Percentiles rank a stretch among this genome's conserved stretches.
These are phyloP conservation scores for Hagleromyces aurorensis DNA, from an alignment of 805 yeast genomes.

Conservation along the genomic window DNA sequence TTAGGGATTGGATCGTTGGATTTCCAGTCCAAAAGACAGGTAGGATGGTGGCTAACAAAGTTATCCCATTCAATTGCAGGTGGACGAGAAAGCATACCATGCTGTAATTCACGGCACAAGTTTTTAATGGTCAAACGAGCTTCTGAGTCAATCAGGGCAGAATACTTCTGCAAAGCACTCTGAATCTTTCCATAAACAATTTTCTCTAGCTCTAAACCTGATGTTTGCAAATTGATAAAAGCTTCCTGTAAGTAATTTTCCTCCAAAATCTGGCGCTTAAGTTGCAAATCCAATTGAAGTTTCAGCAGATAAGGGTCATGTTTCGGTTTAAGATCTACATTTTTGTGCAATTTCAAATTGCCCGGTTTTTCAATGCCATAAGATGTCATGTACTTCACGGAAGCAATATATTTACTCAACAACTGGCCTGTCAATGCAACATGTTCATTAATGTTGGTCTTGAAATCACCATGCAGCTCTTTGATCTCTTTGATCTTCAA, in stretches of 20 bases:
- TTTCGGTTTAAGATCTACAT: constrained; percentile 29
- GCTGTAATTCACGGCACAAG: constrained; percentile 35
- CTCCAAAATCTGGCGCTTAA: constrained; percentile 51
- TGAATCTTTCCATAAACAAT: constrained; percentile 58
- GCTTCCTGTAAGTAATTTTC: constrained; percentile 63
- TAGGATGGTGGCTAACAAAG: constrained; percentile 41
- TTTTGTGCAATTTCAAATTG: constrained; percentile 13
- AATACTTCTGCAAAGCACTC: constrained; percentile 44
- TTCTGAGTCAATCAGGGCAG: constrained; percentile 45
- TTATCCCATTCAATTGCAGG: constrained; percentile 66
- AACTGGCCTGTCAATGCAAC: constrained; percentile 55
- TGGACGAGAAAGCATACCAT: constrained; percentile 46
- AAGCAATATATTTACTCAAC: constrained; percentile 39
- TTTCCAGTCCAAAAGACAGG: constrained; percentile 34
- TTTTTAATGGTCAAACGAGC: constrained; percentile 47
- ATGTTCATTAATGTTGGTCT: constrained; percentile 50
- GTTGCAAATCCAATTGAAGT: constrained; percentile 54
- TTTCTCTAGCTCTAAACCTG: constrained; percentile 58
- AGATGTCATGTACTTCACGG: constrained; percentile 36
- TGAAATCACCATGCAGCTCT: constrained; percentile 55
- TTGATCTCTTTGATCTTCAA: constrained; percentile 77
- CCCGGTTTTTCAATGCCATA: constrained; percentile 28
- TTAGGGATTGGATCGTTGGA: constrained; percentile 35
- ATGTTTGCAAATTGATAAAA: constrained; percentile 51
- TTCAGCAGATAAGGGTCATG: constrained; percentile 60